phyloP scores from a whole-genome alignment of 495 filamentous ascomycete genomes.

The Penicillium desertorum region DNA sequence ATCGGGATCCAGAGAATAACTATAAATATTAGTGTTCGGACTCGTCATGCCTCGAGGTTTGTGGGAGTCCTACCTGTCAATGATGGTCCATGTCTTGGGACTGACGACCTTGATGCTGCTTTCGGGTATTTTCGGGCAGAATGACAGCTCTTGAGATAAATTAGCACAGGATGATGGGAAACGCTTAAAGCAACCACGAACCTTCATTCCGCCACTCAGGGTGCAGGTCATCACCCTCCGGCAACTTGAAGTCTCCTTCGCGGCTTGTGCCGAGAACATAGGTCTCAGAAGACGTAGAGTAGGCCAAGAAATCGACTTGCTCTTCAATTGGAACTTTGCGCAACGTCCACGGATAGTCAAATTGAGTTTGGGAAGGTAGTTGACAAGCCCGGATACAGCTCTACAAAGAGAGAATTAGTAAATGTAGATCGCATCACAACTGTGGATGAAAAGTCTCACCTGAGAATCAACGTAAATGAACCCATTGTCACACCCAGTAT shows the following conservation, averaged over 20 bases:
- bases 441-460: conserved; percentile 25
- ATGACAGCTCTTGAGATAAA: conserved; percentile 41
- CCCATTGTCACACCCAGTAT: conserved; percentile 69
- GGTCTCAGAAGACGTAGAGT: conserved; percentile 68
- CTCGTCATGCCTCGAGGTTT: background rate
- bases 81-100: conserved; percentile 69
- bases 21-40: conserved; percentile 16
- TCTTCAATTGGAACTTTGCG: conserved; percentile 66
- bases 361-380: conserved; percentile 61
- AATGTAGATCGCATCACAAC: background rate
- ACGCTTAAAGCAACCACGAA: conserved; percentile 11
- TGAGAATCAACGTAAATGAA: conserved; percentile 74
- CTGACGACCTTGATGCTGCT: conserved; percentile 72
- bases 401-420: conserved; percentile 33
- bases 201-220: conserved; percentile 76
- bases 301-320: conserved; percentile 70
- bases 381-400: conserved; percentile 65
- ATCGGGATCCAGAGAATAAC: conserved; percentile 59
- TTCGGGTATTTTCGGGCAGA: conserved; percentile 67
- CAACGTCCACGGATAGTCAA: conserved; percentile 68
- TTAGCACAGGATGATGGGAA: conserved; percentile 19
- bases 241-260: conserved; percentile 69
- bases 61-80: conserved; percentile 58
- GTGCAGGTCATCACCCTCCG: conserved; percentile 79
- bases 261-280: conserved; percentile 75